Evolutionary conservation across 1,139 yeast genomes (phyloP).

Genomic region (Insectozyma bohioensis): DNA sequence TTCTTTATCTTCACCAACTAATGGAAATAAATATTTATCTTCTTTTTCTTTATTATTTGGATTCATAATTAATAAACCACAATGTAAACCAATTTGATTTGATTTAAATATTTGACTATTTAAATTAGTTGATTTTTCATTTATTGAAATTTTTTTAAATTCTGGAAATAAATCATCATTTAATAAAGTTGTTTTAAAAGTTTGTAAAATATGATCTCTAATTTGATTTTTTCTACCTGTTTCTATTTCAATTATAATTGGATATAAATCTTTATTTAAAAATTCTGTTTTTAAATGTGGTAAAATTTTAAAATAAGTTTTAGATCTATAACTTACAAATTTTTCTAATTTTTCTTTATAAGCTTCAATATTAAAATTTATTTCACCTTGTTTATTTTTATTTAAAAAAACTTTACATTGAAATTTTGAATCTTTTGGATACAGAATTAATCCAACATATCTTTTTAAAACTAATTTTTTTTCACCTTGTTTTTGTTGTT

Average conservation of each 20-base stretch:
- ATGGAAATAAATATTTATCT: slow-evolving; percentile 9
- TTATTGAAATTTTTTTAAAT: slow-evolving; percentile 16
- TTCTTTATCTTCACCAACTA: slow-evolving; percentile 15
- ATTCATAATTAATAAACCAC: slow-evolving; percentile 17
- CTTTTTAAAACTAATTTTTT: slow-evolving; percentile 15
- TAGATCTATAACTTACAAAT: slow-evolving; percentile 13
- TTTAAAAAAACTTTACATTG: slow-evolving; percentile 1
- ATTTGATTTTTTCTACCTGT: slow-evolving; percentile 30
- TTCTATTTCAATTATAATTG: slow-evolving; percentile 20
- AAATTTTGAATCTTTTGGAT: slow-evolving; percentile 1
- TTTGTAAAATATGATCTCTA: slow-evolving; percentile 23
- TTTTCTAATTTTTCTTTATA: slow-evolving; percentile 7
- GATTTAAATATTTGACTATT: slow-evolving; percentile 18
- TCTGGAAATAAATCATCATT: slow-evolving; percentile 24
- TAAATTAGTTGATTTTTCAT: slow-evolving; percentile 5
- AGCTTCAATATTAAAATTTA: slow-evolving; percentile 16
- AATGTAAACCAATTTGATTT: slow-evolving; percentile 27
- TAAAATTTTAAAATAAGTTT: slow-evolving; percentile 18
- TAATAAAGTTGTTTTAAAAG: slow-evolving; percentile 20
- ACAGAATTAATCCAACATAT: slow-evolving; percentile 22
- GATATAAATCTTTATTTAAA: slow-evolving; percentile 15
- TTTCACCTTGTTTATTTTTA: slow-evolving; percentile 16
- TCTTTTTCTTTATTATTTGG: slow-evolving; percentile 9
- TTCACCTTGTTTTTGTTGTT: slow-evolving; percentile 10
- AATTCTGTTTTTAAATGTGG: slow-evolving; percentile 11